Evolutionary conservation across 306 rosid genomes (phyloP), one percentile per base, ranked within the genome.

Genomic region (Clitoria ternatea): DNA sequence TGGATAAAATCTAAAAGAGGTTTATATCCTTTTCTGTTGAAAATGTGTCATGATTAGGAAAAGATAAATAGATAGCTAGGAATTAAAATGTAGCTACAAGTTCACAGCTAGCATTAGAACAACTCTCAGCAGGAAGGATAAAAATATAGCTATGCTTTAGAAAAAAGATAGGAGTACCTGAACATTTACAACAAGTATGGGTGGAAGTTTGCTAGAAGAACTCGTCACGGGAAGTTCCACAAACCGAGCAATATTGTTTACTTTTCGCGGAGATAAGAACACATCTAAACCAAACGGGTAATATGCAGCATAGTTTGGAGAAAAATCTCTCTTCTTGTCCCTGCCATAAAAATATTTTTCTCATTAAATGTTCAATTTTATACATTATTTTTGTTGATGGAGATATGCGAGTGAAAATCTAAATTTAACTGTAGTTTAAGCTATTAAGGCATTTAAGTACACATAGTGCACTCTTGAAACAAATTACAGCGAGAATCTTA

Each of bases 211-310:
- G 27, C 83, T 84, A 60, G 67, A 56, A 73, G 82, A 39, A 80
- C 39, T 76, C 62, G 61, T 69, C 13, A 30, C 48, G 11, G 96
- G 96, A 62, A 87, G 87, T 52, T 83, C 44, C 66, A 87, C 90
- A 56, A 85, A 88, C 26, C 80, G 85, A 77, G 97, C 89, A 44
- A 88, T 83, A 72, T 91, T 96, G 78, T 83, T 59, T 26, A 90
- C 75, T 75, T 90, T 90, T 13, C 81, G 81, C 24, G 77, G 94
- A 17, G 91, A 85, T 71, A 90, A 87, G 82, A 87, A 90, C 35
- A 90, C 88, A 27, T 90, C 96, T 17, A 85, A 90, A 55, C 96
- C 96, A 79, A 90, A 79, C n/a, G 96, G 94, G 22, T 85, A 71
- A 84, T 87, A 90, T 36, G 96, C 96, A 72, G 94, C 75, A 77